Base-by-base conservation (phyloP, 202 grass and related monocot species). In the Dendrocalamus latiflorus region DNA sequence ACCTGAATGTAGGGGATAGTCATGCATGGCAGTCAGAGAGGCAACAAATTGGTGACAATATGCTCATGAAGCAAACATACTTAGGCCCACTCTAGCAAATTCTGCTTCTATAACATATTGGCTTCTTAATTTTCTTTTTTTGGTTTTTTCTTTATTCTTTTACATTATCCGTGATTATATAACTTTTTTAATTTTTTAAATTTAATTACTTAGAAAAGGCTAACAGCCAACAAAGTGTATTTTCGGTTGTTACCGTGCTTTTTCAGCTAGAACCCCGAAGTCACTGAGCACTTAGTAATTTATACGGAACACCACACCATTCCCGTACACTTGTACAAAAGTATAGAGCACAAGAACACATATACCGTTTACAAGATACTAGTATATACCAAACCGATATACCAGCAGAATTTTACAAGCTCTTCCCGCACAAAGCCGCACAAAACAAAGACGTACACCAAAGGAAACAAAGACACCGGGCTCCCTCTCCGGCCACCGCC, bases 321-420 rank as follows among this genome's bases (percentile, higher is more conserved):
- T 81, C 77, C 47, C 41, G 41, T 24, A 86, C 72, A 68, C 48
- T 57, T 56, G 83, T 82, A 82, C 37, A 47, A 16, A 68, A 70
- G 51, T 50, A 79, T 22, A 83, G 65, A 56, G 51, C 66, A 66
- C 77, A 80, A 47, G 48, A 66, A 7, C 16, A 61, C 18, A 85
- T 69, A 68, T 64, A 72, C 21, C 85, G 16, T 68, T 42, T 38
- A 67, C 68, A 25, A 30, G 43, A 17, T 48, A 48, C 4, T 1
- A 16, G 9, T 44, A 68, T 41, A 11, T 83, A 83, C 24, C 22
- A 34, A 65, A 25, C 14, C 17, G 50, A 74, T 59, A 66, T 44
- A 79, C 45, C 61, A 24, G 64, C 74, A 85, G 37, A 74, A 1
- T 56, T 55, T 36, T 30, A 83, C 36, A 60, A 72, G 57, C 83